Base-by-base conservation (phyloP, 1,284 basidiomycete species). In the Sporisorium reilianum region DNA sequence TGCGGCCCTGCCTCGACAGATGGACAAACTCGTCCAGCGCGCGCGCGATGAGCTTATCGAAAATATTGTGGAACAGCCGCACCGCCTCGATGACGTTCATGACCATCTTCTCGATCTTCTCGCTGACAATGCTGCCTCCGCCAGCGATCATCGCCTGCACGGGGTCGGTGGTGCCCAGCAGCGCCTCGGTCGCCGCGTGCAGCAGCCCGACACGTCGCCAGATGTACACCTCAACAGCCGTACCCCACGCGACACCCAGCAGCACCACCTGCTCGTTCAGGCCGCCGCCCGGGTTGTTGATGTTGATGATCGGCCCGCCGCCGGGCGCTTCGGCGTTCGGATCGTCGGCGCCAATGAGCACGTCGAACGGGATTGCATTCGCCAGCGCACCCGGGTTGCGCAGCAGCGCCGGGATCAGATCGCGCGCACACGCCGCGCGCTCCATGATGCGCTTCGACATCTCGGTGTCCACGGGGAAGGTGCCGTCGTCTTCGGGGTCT, bases 391-490 rank as follows among this genome's bases (percentile, higher is more conserved):
- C 65, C 0, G 74, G 74, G 20, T 76, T 76, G 2, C 65, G 23
- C 20, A 76, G 42, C 49, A 76, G 50, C 11, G 69, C 69, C 7
- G 74, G 74, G 25, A 76, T 76, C 20, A 76, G 53, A 25, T 76
- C 74, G 1, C 69, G 58, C 0, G 74, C 74, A 14, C 69, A 73
- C 16, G 74, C 68, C 9, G 69, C 68, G 3, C 69, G 61, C 38
- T 76, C 74, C 69, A 76, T 64, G 64, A 76, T 76, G 30, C 68
- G 42, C 20, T 46, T 42, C n/a, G 74, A 76, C 73, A 75, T 75
- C 41, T 71, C 73, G 10, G 73, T 71, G 14, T 75, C 73, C 11
- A 72, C 65, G 20, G 56, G 68, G 38, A 72, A 64, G 0, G 38
- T 42, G 7, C 69, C 69, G 26, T 72, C 74, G n/a, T 23, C 55